Conservation (phyloP, 805 yeast species). For the Metschnikowia gelsemii region DNA sequence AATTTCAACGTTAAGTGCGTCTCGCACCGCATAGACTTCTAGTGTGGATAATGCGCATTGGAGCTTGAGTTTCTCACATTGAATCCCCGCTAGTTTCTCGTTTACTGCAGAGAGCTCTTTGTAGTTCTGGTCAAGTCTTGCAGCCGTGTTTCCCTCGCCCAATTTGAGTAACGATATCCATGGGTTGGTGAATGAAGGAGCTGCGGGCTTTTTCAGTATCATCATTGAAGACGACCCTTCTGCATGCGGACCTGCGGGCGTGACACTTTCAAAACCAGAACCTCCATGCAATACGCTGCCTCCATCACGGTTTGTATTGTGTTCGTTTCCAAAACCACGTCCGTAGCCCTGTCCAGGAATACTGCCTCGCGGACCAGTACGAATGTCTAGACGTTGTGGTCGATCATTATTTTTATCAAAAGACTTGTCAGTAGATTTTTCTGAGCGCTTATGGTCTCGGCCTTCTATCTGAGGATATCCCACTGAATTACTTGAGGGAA, state of each 20-base stretch:
- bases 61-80: slow-evolving; percentile 25
- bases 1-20: slow-evolving; percentile 36
- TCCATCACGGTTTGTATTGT: slow-evolving; percentile 2
- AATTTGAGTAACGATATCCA: slow-evolving; percentile 35
- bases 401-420: neutral
- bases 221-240: neutral
- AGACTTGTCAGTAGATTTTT: neutral
- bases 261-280: slow-evolving; percentile 1
- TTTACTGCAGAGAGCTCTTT: slow-evolving; percentile 28
- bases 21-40: slow-evolving; percentile 28
- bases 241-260: neutral
- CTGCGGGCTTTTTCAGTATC: neutral
- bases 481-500: neutral
- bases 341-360: too few species aligned
- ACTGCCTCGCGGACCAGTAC: neutral
- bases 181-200: slow-evolving; percentile 21
- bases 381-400: slow-evolving; percentile 1
- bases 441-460: neutral
- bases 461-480: neutral
- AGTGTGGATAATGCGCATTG: slow-evolving; percentile 13
- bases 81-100: slow-evolving; percentile 27
- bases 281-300: slow-evolving; percentile 1
- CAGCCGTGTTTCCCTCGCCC: slow-evolving; percentile 26
- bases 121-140: slow-evolving; percentile 27
- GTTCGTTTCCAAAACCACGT: too few species aligned